Conservation (phyloP, 2,329 filamentous ascomycete genomes). For the Hymenoscyphus scutula region DNA sequence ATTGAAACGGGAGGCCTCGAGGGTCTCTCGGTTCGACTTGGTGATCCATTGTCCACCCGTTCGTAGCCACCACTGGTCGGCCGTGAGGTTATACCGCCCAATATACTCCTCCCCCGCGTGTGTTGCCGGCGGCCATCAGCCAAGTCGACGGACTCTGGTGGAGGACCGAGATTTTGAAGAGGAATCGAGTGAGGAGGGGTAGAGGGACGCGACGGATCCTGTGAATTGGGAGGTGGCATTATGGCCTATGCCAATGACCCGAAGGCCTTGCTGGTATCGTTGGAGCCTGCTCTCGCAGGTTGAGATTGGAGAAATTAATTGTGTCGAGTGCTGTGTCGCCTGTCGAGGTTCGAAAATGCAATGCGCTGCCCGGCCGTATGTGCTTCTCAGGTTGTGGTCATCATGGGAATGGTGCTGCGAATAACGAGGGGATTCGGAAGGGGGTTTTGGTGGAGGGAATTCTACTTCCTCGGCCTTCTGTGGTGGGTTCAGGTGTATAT, state of each 20-base stretch:
- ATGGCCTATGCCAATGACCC: conserved; percentile 28
- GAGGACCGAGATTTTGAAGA: conserved; percentile 57
- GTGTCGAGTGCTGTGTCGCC: conserved; percentile 10
- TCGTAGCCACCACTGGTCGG: conserved; percentile 31
- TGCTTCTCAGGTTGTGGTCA: conserved; percentile 23
- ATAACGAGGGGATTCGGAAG: neutral
- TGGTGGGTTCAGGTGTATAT: neutral
- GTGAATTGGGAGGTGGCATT: conserved; percentile 50
- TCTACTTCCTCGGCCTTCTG: neutral
- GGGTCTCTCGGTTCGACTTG: conserved; percentile 1
- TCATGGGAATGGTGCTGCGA: conserved; percentile 8
- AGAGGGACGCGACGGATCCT: conserved; percentile 43
- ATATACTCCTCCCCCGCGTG: conserved; percentile 35
- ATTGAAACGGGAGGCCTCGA: neutral
- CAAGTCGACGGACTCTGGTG: conserved; percentile 33
- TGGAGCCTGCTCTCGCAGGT: conserved; percentile 13
- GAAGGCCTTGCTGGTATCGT: conserved; percentile 15
- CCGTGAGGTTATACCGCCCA: conserved; percentile 28
- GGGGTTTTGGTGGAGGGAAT: neutral
- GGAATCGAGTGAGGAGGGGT: conserved; percentile 64
- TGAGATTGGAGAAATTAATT: neutral
- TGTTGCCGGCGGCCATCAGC: conserved; percentile 29
- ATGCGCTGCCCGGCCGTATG: conserved; percentile 9
- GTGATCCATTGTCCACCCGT: neutral
- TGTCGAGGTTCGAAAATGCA: neutral